These are phyloP conservation scores for Pseudogymnoascus sp. DNA, from an alignment of 2,329 filamentous ascomycete genomes.

Conservation along the genomic window DNA sequence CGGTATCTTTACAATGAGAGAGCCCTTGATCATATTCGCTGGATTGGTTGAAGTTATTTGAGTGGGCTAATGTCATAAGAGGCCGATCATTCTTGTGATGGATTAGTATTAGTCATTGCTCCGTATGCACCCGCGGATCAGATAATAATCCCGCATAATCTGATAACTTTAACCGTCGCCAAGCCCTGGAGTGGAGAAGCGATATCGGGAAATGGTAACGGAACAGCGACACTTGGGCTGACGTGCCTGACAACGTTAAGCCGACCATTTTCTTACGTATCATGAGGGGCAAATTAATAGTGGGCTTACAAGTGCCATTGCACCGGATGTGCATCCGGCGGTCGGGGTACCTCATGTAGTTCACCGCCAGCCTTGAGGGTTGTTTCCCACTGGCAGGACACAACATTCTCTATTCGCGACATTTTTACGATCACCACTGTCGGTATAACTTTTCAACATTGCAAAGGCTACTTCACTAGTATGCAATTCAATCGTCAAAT, in stretches of 20 bases:
- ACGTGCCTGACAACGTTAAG: background rate
- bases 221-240: background rate
- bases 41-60: background rate
- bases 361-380: background rate
- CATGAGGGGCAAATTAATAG: background rate
- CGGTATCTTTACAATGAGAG: background rate
- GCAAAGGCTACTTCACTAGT: background rate
- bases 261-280: background rate
- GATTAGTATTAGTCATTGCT: background rate
- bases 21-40: background rate
- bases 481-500: conserved; percentile 1
- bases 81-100: background rate
- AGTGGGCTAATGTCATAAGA: background rate
- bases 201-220: background rate
- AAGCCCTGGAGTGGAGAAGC: background rate
- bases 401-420: background rate
- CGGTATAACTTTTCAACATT: background rate
- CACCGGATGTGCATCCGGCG: background rate
- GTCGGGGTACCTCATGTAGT: background rate
- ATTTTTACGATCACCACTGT: background rate
- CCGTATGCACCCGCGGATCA: background rate
- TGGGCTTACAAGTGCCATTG: too few relatives aligned
- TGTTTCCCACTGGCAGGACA: background rate
- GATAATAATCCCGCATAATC: conserved; percentile 8
- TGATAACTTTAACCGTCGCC: conserved; percentile 4